Conservation (phyloP, 495 filamentous ascomycete species). For the Penicillium subrubescens region DNA sequence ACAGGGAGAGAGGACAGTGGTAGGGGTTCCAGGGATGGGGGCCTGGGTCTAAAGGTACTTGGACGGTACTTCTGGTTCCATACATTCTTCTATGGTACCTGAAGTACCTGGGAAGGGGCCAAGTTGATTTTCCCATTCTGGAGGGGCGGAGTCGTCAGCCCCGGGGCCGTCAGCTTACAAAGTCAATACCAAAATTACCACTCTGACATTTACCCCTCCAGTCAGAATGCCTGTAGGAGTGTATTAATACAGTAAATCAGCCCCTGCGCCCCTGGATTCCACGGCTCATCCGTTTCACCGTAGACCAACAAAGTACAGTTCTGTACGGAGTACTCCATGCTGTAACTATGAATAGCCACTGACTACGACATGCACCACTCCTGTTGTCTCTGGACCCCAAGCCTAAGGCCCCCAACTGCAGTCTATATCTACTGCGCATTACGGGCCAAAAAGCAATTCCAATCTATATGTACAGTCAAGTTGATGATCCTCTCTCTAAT, state of each 20-base stretch:
- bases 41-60: background rate
- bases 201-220: background rate
- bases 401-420: background rate
- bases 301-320: too few relatives aligned
- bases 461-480: background rate
- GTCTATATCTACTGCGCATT: background rate
- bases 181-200: background rate
- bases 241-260: background rate
- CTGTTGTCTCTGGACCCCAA: background rate
- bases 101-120: background rate
- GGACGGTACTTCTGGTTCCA: background rate
- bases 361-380: background rate
- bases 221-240: background rate
- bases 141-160: conserved; percentile 10
- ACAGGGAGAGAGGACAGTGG: too few relatives aligned
- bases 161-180: background rate
- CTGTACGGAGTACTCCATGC: too few relatives aligned
- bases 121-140: background rate
- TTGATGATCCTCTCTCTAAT: background rate
- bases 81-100: background rate
- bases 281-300: conserved; percentile 9
- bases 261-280: conserved; percentile 32
- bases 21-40: background rate
- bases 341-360: background rate
- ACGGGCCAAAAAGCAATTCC: background rate